A percentile compares a stretch with the other conserved stretches of the same genome.
These are phyloP conservation scores for Crassisporium funariophilum DNA, from an alignment of 768 basidiomycete genomes.

Conservation along the genomic window DNA sequence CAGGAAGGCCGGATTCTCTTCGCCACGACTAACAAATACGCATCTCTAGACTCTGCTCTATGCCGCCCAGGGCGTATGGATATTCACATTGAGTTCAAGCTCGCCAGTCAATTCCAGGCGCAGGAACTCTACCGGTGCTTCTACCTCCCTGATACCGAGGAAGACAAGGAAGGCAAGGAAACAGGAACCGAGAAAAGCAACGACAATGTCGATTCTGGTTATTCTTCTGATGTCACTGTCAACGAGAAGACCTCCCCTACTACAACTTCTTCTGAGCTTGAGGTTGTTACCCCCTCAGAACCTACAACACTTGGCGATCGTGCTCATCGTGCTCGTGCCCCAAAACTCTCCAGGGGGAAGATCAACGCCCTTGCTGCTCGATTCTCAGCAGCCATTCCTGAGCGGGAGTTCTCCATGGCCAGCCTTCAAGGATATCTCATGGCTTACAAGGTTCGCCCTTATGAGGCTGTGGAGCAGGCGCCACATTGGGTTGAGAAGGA, in stretches of 20 bases:
- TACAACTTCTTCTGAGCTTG: neutral
- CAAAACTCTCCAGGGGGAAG: slow-evolving; percentile 40
- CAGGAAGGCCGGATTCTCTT: slow-evolving; percentile 83
- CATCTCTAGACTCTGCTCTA: slow-evolving; percentile 70
- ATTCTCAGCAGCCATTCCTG: slow-evolving; percentile 58
- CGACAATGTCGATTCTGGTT: slow-evolving; percentile 8
- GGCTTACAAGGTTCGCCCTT: slow-evolving; percentile 62
- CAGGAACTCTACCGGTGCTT: slow-evolving; percentile 67
- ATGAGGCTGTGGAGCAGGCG: slow-evolving; percentile 51
- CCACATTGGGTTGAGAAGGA: slow-evolving; percentile 54
- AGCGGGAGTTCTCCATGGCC: slow-evolving; percentile 52
- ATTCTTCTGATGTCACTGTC: neutral
- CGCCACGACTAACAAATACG: slow-evolving; percentile 78
- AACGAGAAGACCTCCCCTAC: neutral
- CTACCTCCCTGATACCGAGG: slow-evolving; percentile 52
- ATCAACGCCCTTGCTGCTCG: slow-evolving; percentile 49
- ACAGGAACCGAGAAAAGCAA: slow-evolving; percentile 7
- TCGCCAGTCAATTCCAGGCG: slow-evolving; percentile 72
- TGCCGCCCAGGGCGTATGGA: slow-evolving; percentile 82
- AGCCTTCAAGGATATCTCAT: slow-evolving; percentile 64
- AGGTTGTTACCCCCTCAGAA: slow-evolving; percentile 5
- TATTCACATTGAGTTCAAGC: slow-evolving; percentile 73
- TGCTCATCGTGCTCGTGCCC: slow-evolving; percentile 37
- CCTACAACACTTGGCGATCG: neutral
- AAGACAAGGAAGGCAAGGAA: slow-evolving; percentile 16